Conservation (phyloP, 2,329 filamentous ascomycete species). For the Fusarium proliferatum region DNA sequence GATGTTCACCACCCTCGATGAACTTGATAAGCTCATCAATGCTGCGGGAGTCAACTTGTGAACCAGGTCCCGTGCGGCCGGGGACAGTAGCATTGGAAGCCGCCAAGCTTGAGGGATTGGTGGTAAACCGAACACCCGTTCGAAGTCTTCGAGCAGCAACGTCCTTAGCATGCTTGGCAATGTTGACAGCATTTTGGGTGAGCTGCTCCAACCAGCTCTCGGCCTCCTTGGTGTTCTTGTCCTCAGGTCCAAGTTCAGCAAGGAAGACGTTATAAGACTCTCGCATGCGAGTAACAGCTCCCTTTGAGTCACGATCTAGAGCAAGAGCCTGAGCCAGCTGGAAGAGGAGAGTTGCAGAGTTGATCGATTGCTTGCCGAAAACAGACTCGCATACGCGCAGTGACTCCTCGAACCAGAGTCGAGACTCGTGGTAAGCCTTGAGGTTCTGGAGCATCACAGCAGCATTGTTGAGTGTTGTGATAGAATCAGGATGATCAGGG, state of each 20-base stretch:
- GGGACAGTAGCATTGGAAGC: conserved; percentile 48
- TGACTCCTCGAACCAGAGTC: conserved; percentile 96
- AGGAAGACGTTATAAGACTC: conserved; percentile 98
- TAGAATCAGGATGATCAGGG: conserved; percentile 91
- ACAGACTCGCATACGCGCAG: conserved; percentile 89
- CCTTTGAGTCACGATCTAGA: conserved; percentile 94
- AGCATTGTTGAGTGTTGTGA: conserved; percentile 98
- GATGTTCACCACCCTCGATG: conserved; percentile 80
- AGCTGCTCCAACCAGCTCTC: conserved; percentile 97
- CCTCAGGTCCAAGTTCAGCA: conserved; percentile 83
- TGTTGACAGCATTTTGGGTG: conserved; percentile 92
- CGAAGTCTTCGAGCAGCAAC: conserved; percentile 79
- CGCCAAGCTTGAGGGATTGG: conserved; percentile 43
- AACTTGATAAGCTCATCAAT: conserved; percentile 95
- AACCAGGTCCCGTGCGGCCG: conserved; percentile 44
- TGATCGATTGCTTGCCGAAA: conserved; percentile 89
- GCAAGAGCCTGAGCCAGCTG: conserved; percentile 96
- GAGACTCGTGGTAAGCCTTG: conserved; percentile 94
- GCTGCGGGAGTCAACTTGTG: conserved; percentile 77
- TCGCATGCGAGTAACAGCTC: conserved; percentile 90
- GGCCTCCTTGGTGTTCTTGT: conserved; percentile 98
- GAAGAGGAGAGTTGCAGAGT: conserved; percentile 94
- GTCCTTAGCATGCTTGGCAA: conserved; percentile 94
- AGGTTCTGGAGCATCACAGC: conserved; percentile 98
- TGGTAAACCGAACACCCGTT: conserved; percentile 74